Conservation (phyloP, 768 basidiomycete genomes). For the Rhodotorula taiwanensis region DNA sequence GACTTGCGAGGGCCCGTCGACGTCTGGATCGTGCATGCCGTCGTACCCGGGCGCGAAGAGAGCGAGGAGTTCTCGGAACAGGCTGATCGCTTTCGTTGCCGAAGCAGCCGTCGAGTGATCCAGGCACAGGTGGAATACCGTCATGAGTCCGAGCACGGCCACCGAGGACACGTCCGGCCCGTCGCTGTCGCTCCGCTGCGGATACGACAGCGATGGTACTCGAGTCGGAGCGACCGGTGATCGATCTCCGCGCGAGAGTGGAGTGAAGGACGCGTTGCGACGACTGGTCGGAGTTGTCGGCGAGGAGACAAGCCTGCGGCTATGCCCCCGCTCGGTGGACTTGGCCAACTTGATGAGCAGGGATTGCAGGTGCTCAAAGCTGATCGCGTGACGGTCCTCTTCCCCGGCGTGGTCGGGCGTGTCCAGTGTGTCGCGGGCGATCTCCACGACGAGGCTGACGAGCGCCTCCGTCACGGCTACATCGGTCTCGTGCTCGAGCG, state of each 20-base stretch:
- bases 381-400: conserved; percentile 24
- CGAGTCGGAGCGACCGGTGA: conserved; percentile 11
- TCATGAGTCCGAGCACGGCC: conserved; percentile 43
- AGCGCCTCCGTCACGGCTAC: conserved; percentile 43
- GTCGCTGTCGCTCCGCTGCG: conserved; percentile 1
- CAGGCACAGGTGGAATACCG: conserved; percentile 46
- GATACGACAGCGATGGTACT: too few species aligned
- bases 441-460: conserved; percentile 39
- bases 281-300: conserved; percentile 9
- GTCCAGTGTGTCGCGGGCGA: conserved; percentile 23
- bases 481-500: conserved; percentile 42
- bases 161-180: conserved; percentile 17
- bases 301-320: conserved; percentile 10
- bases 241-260: conserved; percentile 17
- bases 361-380: conserved; percentile 33
- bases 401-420: conserved; percentile 38
- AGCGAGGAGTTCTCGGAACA: conserved; percentile 48
- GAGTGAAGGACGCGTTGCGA: conserved; percentile 2
- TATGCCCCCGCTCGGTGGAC: conserved; percentile 1
- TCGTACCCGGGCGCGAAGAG: conserved; percentile 42
- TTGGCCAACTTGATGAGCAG: conserved; percentile 31
- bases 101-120: conserved; percentile 43
- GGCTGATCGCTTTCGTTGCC: conserved; percentile 42
- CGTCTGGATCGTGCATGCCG: not conserved
- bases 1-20: not conserved